Evolutionary conservation across 1,284 basidiomycete species (phyloP).

Genomic region (Ceratobasidium theobromae): DNA sequence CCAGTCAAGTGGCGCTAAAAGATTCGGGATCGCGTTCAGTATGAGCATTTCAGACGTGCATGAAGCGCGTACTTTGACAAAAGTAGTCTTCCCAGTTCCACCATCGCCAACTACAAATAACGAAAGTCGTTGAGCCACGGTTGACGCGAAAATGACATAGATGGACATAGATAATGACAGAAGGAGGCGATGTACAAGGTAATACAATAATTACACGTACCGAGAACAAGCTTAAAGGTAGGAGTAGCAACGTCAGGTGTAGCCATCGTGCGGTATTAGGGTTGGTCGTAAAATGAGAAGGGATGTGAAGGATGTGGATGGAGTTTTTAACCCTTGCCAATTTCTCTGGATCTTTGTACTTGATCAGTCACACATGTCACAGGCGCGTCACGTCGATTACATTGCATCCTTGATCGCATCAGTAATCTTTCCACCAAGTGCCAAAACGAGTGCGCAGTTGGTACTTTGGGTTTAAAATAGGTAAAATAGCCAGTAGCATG

Average conservation of each 20-base stretch:
- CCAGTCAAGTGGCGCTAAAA: conserved; percentile 94
- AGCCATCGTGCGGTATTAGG: conserved; percentile 32
- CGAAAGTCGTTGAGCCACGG: conserved; percentile 36
- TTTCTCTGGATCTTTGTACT: conserved; percentile 23
- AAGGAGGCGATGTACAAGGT: conserved; percentile 1
- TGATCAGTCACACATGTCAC: conserved; percentile 11
- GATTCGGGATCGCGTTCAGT: conserved; percentile 34
- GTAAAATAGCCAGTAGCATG: neutral
- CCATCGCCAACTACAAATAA: conserved; percentile 82
- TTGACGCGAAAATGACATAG: conserved; percentile 40
- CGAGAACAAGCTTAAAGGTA: conserved; percentile 98
- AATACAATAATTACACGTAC: conserved; percentile 52
- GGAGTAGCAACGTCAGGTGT: conserved; percentile 53
- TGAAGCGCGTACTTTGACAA: conserved; percentile 78
- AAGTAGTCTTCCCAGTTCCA: conserved; percentile 97
- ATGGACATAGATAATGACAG: conserved; percentile 38
- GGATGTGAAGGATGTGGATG: conserved; percentile 36
- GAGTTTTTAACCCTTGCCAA: conserved; percentile 30
- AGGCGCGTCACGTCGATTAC: conserved; percentile 10
- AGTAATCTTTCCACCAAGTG: conserved; percentile 1
- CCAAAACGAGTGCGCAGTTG: too few relatives aligned
- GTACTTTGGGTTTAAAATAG: too few relatives aligned
- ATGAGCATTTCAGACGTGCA: neutral
- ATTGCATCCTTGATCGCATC: too few relatives aligned
- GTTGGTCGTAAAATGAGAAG: conserved; percentile 24